phyloP scores from a whole-genome alignment of 345 rosid species.

The Eucalyptus sideroxylon region DNA sequence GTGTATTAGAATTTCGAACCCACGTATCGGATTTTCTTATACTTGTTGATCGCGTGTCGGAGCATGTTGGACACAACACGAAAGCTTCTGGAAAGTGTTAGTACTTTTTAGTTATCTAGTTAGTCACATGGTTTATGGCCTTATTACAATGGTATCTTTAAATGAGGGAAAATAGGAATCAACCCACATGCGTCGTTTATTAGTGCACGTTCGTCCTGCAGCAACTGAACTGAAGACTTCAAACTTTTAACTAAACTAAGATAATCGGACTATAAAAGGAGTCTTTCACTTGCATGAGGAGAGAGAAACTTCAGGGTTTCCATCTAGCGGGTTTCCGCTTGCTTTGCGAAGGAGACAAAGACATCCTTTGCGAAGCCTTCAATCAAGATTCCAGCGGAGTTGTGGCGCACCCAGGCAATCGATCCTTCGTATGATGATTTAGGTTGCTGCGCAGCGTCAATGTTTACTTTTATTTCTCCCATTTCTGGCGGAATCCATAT shows the following conservation, averaged over 20 bases:
- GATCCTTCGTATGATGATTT: background rate
- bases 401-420: background rate
- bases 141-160: background rate
- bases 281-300: background rate
- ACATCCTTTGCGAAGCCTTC: background rate
- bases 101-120: no score
- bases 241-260: no score
- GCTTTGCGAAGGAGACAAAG: background rate
- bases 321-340: background rate
- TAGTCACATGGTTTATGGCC: background rate
- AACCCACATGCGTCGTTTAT: background rate
- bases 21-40: rapidly evolving
- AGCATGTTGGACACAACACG: no score
- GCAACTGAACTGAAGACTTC: background rate
- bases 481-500: background rate
- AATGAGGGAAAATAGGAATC: background rate
- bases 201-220: background rate
- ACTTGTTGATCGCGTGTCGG: rapidly evolving
- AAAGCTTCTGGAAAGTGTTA: rapidly evolving
- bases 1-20: rapidly evolving
- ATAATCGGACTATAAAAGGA: background rate
- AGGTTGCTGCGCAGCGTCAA: background rate
- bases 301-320: background rate
- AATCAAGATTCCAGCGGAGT: background rate
- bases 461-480: background rate